phyloP scores from a whole-genome alignment of 2,329 filamentous ascomycete species.

The Alternaria atra region DNA sequence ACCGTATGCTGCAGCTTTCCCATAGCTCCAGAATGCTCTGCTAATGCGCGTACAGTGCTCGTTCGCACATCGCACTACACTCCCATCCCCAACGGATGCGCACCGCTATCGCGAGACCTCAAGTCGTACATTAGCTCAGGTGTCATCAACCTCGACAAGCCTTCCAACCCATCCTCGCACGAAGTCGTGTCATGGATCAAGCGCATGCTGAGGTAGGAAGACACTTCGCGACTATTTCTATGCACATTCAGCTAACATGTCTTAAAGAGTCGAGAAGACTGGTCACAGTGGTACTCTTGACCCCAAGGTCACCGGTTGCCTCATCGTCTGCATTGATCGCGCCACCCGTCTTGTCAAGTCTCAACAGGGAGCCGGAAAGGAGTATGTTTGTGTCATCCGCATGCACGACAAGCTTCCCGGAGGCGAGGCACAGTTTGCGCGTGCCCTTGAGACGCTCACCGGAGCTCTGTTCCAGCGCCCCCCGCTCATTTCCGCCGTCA shows the following conservation, averaged over 20 bases:
- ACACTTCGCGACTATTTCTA: neutral
- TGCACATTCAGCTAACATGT: constrained; percentile 22
- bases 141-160: constrained; percentile 98
- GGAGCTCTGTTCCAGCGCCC: constrained; percentile 97
- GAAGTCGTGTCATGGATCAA: constrained; percentile 99
- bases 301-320: constrained; percentile 94
- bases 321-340: constrained; percentile 95
- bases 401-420: constrained; percentile 95
- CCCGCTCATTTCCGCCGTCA: constrained; percentile 96
- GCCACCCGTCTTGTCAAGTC: constrained; percentile 98
- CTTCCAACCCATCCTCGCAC: constrained; percentile 96
- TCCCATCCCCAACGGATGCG: constrained; percentile 91
- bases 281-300: constrained; percentile 98
- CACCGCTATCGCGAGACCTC: constrained; percentile 90
- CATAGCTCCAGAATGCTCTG: constrained; percentile 30
- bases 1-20: constrained; percentile 69
- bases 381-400: constrained; percentile 95
- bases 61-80: constrained; percentile 97
- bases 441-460: constrained; percentile 93
- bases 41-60: constrained; percentile 68
- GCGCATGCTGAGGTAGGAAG: constrained; percentile 82
- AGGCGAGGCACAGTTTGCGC: constrained; percentile 89
- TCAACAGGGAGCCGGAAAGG: constrained; percentile 98
- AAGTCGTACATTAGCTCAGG: constrained; percentile 97
- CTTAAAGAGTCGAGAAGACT: constrained; percentile 83